These are phyloP conservation scores for Melampsora americana DNA, from an alignment of 1,284 basidiomycete genomes.

Conservation along the genomic window DNA sequence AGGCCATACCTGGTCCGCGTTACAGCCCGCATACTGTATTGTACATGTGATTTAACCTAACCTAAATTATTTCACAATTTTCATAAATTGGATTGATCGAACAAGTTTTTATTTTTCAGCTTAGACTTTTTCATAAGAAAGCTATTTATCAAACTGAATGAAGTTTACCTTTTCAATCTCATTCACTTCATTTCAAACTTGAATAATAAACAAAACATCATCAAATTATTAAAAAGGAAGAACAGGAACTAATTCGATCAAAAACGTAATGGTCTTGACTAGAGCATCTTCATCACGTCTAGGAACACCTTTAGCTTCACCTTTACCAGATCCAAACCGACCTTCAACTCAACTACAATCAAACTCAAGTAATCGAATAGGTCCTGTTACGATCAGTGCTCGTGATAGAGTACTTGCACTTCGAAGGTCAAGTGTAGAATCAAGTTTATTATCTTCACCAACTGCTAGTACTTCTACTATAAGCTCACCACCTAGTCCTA, in stretches of 20 bases:
- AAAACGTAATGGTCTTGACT: constrained; percentile 27
- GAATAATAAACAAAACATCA: too few species aligned
- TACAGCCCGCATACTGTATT: too few species aligned
- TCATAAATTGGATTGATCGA: too few species aligned
- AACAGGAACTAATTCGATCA: background rate
- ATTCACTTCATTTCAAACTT: too few species aligned
- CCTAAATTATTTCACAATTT: too few species aligned
- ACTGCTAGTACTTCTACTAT: background rate
- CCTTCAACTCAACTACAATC: background rate
- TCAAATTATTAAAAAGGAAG: too few species aligned
- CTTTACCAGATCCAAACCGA: constrained; percentile 12
- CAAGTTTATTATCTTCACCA: background rate
- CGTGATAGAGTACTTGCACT: constrained; percentile 4
- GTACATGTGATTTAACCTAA: too few species aligned
- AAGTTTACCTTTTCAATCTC: too few species aligned
- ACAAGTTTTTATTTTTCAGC: too few species aligned
- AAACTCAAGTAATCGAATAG: background rate
- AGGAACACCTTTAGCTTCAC: constrained; percentile 28
- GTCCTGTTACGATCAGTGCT: background rate
- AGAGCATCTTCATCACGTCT: constrained; percentile 28
- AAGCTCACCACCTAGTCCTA: background rate
- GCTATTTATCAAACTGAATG: too few species aligned
- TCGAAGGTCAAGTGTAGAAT: background rate
- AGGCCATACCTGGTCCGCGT: too few species aligned
- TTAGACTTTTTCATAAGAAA: too few species aligned